Percentiles rank a stretch among this genome's conserved stretches.
Conservation (phyloP, 2,329 filamentous ascomycete species). For the Mycogone perniciosa region DNA sequence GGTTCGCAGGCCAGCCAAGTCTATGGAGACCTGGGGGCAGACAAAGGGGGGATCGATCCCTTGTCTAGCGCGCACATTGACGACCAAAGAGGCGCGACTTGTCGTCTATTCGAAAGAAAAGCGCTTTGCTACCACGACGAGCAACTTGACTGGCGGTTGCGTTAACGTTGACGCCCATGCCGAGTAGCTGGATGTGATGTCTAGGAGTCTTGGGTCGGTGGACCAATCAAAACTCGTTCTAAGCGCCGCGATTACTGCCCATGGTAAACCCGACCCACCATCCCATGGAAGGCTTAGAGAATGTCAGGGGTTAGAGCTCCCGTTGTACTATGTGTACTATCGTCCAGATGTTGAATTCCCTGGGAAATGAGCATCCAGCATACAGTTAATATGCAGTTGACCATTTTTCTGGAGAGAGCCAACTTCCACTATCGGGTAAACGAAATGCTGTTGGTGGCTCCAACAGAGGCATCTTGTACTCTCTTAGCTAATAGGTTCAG, state of each 20-base stretch:
- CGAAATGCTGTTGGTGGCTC: not conserved
- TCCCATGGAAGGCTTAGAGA: constrained; percentile 17
- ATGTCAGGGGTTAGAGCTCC: constrained; percentile 6
- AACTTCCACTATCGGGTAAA: not conserved
- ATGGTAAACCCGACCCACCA: constrained; percentile 21
- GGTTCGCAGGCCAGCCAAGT: not conserved
- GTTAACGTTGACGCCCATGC: constrained; percentile 11
- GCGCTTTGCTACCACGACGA: constrained; percentile 3
- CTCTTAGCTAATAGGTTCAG: not conserved
- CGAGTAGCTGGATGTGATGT: constrained; percentile 18
- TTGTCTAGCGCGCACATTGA: constrained; percentile 6
- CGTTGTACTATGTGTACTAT: not conserved
- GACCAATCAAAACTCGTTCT: constrained; percentile 22
- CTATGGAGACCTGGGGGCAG: not conserved
- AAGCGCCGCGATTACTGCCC: constrained; percentile 26
- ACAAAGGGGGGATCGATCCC: not conserved
- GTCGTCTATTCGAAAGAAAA: constrained; percentile 1
- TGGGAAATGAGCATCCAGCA: too few relatives aligned
- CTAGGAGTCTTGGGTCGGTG: constrained; percentile 12
- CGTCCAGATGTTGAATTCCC: too few relatives aligned
- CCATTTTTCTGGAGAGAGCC: not conserved
- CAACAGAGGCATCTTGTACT: not conserved
- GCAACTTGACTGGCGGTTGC: constrained; percentile 7
- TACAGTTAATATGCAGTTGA: not conserved
- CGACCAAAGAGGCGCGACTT: not conserved